phyloP scores from a whole-genome alignment of 2,329 filamentous ascomycete species.

The Fusarium dlaminii region DNA sequence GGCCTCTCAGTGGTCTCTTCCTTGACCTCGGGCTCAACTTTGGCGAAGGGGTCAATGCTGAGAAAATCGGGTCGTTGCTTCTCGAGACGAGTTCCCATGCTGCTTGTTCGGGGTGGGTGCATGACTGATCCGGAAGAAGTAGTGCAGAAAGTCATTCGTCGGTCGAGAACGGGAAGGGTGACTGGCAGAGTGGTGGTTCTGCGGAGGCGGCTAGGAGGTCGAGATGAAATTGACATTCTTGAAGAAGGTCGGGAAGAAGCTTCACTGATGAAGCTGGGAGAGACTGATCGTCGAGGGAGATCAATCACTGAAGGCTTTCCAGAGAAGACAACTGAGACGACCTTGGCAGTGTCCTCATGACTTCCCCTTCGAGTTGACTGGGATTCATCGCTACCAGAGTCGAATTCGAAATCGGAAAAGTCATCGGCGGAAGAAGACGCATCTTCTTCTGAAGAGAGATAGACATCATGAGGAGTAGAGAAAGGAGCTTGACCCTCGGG shows the following conservation, averaged over 20 bases:
- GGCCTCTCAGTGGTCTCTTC: slow-evolving; percentile 45
- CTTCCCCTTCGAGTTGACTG: slow-evolving; percentile 49
- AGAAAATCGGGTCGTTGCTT: slow-evolving; percentile 60
- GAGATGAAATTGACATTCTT: slow-evolving; percentile 28
- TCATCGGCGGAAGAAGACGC: slow-evolving; percentile 70
- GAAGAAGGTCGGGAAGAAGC: slow-evolving; percentile 41
- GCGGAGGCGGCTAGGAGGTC: slow-evolving; percentile 39
- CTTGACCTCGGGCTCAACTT: slow-evolving; percentile 43
- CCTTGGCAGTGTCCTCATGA: slow-evolving; percentile 65
- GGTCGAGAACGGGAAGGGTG: slow-evolving; percentile 47
- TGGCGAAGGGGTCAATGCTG: slow-evolving; percentile 62
- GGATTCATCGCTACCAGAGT: slow-evolving; percentile 54
- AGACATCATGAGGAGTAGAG: slow-evolving; percentile 63
- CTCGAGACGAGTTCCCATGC: slow-evolving; percentile 50
- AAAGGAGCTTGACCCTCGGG: slow-evolving; percentile 45
- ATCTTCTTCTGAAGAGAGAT: slow-evolving; percentile 73
- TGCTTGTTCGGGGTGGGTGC: slow-evolving; percentile 56
- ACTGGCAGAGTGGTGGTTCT: slow-evolving; percentile 48
- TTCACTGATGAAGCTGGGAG: slow-evolving; percentile 50
- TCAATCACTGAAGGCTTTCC: slow-evolving; percentile 69
- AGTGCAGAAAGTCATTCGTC: slow-evolving; percentile 47
- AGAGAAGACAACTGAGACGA: slow-evolving; percentile 67
- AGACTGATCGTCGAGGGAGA: slow-evolving; percentile 57
- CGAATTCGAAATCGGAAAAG: slow-evolving; percentile 64
- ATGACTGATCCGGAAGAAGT: slow-evolving; percentile 46